Base-by-base conservation (phyloP, 1,139 yeast species). In the Taphrina communis region DNA sequence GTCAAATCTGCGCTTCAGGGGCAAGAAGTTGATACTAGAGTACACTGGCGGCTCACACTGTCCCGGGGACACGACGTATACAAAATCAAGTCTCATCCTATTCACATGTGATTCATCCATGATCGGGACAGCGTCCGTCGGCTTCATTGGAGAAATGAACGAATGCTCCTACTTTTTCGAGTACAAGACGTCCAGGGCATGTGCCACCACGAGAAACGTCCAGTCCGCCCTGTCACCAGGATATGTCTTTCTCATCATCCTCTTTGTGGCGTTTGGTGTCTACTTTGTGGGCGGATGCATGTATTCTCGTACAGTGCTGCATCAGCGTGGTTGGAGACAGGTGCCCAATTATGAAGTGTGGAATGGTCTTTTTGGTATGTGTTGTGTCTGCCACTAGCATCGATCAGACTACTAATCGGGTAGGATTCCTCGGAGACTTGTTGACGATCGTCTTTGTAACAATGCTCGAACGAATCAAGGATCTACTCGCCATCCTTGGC, bases 151-250 rank as follows among this genome's bases (percentile, higher is more conserved):
- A 0, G 85, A 86, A 17, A 77, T 85, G 51, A 85, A 90, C 77
- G 89, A 90, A 71, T 92, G 97, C 78, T 85, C 89, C 50, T 92
- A 89, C 78, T 85, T 88, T 75, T 92, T 92, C 77, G 97, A 92
- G 76, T 91, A 90, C 38, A 80, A 92, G 73, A 89, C 97, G 4
- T 87, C 90, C 65, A 90, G 88, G 77, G 97, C 97, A 0, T 92
- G 97, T 78, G 92, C 97, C 6, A 72, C 69, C 6, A 53, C 65
- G 46, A 59, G 57, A 19, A 63, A 58, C 31, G 63, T 48, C 6
- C 58, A 68, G 14, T 39, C 67, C 8, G 66, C 69, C 25, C 31
- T 69, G 48, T 51, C 57, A 12, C 69, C 69, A 1, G 58, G 67
- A 9, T 48, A 41, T 2, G 69, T 69, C 53, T 69, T 69, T 44